A percentile compares a stretch with the other conserved stretches of the same genome.
These are phyloP conservation scores for Tolypocladium tropicale DNA, from an alignment of 2,329 filamentous ascomycete species.

Conservation along the genomic window DNA sequence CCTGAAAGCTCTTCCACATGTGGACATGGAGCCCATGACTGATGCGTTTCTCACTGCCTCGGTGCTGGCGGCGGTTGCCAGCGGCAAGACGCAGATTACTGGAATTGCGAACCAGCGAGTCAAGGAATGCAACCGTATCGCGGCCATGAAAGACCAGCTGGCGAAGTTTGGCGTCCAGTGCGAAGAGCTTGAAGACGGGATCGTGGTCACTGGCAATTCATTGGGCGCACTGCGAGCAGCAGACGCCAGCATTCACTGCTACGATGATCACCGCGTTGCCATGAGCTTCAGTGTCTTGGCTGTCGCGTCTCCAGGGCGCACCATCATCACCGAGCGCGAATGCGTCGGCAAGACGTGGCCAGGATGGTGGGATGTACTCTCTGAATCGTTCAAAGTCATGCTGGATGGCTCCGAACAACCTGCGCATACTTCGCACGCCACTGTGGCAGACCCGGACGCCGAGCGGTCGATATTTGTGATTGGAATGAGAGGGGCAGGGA, in stretches of 20 bases:
- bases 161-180: conserved; percentile 87
- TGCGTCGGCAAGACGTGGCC: conserved; percentile 98
- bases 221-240: conserved; percentile 41
- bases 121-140: conserved; percentile 95
- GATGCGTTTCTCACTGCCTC: conserved; percentile 95
- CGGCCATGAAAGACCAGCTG: conserved; percentile 89
- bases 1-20: conserved; percentile 64
- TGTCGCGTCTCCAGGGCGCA: conserved; percentile 57
- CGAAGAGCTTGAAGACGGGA: conserved; percentile 87
- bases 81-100: conserved; percentile 72
- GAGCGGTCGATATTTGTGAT: conserved; percentile 81
- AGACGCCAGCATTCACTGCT: conserved; percentile 69
- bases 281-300: conserved; percentile 97
- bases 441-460: conserved; percentile 5
- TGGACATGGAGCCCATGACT: conserved; percentile 99
- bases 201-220: conserved; percentile 54
- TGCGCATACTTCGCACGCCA: conserved; percentile 6
- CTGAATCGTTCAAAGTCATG: conserved; percentile 63
- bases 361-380: conserved; percentile 91
- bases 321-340: conserved; percentile 77
- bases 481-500: conserved; percentile 94
- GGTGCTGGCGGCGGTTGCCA: conserved; percentile 81
- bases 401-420: conserved; percentile 65
- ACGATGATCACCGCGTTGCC: conserved; percentile 93
- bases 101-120: conserved; percentile 97